phyloP scores from a whole-genome alignment of 805 yeast genomes.

The Cyberlindnera meyerae region DNA sequence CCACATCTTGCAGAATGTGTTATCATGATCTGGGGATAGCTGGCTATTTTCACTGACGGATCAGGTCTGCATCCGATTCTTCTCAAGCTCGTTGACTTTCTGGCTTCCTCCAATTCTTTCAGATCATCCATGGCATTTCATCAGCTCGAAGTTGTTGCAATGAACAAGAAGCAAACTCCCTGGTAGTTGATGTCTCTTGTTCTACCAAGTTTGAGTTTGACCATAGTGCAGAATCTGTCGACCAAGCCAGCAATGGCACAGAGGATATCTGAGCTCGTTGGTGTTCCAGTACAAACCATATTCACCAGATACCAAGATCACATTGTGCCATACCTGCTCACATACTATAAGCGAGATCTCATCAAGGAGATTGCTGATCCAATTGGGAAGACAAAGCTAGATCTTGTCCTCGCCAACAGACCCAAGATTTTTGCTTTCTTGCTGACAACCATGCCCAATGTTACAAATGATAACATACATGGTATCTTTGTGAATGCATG shows the following conservation, averaged over 20 bases:
- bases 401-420: constrained; percentile 44
- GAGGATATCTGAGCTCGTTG: constrained; percentile 60
- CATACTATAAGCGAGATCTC: constrained; percentile 57
- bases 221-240: constrained; percentile 49
- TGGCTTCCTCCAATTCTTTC: constrained; percentile 62
- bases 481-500: constrained; percentile 49
- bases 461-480: constrained; percentile 46
- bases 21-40: constrained; percentile 57
- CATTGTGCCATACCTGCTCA: constrained; percentile 73
- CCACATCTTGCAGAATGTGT: constrained; percentile 53
- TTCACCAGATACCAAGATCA: constrained; percentile 63
- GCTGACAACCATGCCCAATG: constrained; percentile 43
- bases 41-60: constrained; percentile 58
- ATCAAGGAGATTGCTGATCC: constrained; percentile 57
- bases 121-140: constrained; percentile 66
- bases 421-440: constrained; percentile 55
- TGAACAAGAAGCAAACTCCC: constrained; percentile 53
- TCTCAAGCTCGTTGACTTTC: constrained; percentile 57
- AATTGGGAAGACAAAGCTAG: constrained; percentile 36
- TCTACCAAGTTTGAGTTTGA: constrained; percentile 64
- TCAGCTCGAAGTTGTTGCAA: constrained; percentile 55
- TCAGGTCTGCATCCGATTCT: constrained; percentile 64
- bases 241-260: constrained; percentile 49
- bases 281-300: constrained; percentile 56
- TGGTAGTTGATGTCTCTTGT: constrained; percentile 80